phyloP scores from a whole-genome alignment of 2,329 filamentous ascomycete genomes.

The Fusarium albidum region DNA sequence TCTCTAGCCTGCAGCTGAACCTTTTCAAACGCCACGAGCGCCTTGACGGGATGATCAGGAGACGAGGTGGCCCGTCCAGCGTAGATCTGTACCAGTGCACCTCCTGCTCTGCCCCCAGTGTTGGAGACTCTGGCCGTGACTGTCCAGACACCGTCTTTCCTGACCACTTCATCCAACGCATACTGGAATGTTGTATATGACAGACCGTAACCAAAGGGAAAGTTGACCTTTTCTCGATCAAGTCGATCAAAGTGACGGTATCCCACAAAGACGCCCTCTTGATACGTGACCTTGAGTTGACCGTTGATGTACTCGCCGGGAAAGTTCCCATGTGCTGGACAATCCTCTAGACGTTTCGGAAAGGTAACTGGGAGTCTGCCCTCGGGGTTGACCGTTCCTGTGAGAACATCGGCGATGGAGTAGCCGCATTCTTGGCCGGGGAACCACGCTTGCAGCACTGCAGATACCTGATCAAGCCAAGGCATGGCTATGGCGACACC shows the following conservation, averaged over 20 bases:
- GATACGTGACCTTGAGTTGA: constrained; percentile 60
- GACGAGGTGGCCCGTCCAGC: constrained; percentile 20
- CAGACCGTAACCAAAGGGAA: constrained; percentile 72
- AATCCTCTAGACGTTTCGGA: constrained; percentile 65
- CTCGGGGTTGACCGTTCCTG: constrained; percentile 69
- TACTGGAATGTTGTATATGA: constrained; percentile 70
- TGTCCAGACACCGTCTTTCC: constrained; percentile 54
- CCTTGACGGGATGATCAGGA: constrained; percentile 40
- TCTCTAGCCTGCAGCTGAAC: constrained; percentile 35
- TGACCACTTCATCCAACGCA: constrained; percentile 52
- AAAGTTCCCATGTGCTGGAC: constrained; percentile 70
- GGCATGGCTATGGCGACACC: constrained; percentile 68
- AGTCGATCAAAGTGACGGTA: constrained; percentile 72
- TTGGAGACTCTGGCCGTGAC: constrained; percentile 64
- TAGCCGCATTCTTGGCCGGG: constrained; percentile 74
- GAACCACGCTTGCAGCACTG: constrained; percentile 72
- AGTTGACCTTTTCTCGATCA: constrained; percentile 61
- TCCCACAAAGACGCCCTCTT: constrained; percentile 72
- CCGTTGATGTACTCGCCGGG: constrained; percentile 50
- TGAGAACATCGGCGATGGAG: constrained; percentile 70
- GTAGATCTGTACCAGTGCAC: constrained; percentile 64
- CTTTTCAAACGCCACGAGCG: constrained; percentile 44
- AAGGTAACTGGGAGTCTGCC: constrained; percentile 71
- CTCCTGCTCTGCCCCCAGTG: constrained; percentile 57
- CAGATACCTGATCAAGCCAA: constrained; percentile 61